A percentile compares a stretch with the other conserved stretches of the same genome.
These are phyloP conservation scores for Micromonas pusilla DNA, from an alignment of 139 green algal genomes.

Conservation along the genomic window DNA sequence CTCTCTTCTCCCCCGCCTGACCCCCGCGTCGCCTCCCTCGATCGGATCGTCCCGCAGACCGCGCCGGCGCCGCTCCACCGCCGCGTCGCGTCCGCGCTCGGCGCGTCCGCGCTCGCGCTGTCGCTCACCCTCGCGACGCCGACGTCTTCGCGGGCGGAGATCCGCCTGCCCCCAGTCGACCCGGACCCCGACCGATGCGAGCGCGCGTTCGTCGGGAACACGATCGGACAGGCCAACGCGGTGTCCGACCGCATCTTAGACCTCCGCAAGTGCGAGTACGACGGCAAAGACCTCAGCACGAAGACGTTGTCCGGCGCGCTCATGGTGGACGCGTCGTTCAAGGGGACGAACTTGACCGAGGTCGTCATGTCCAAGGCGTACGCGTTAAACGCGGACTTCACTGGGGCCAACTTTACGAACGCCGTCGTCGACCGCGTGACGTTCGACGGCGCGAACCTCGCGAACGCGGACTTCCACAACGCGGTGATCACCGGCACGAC, in stretches of 20 bases:
- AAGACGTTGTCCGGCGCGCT: conserved; percentile 85
- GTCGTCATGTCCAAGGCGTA: conserved; percentile 88
- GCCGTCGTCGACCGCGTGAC: conserved; percentile 83
- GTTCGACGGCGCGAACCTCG: conserved; percentile 68
- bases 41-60: no score
- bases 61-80: no score
- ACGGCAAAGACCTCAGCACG: conserved; percentile 57
- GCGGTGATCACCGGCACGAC: conserved; percentile 55
- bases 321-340: conserved; percentile 55
- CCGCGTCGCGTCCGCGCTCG: not conserved
- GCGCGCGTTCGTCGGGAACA: conserved; percentile 80
- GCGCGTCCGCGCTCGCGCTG: not conserved
- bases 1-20: no score
- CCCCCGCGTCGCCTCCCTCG: no score
- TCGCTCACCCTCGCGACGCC: not conserved
- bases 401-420: conserved; percentile 80
- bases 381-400: conserved; percentile 63
- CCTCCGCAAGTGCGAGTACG: conserved; percentile 64
- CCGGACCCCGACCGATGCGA: conserved; percentile 76
- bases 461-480: conserved; percentile 58
- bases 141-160: not conserved
- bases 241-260: conserved; percentile 88
- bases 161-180: conserved; percentile 20
- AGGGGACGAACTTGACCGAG: conserved; percentile 52
- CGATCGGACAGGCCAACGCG: conserved; percentile 91